Base-by-base conservation (phyloP, 2,329 filamentous ascomycete species). In the Dactylonectria estremocensis region DNA sequence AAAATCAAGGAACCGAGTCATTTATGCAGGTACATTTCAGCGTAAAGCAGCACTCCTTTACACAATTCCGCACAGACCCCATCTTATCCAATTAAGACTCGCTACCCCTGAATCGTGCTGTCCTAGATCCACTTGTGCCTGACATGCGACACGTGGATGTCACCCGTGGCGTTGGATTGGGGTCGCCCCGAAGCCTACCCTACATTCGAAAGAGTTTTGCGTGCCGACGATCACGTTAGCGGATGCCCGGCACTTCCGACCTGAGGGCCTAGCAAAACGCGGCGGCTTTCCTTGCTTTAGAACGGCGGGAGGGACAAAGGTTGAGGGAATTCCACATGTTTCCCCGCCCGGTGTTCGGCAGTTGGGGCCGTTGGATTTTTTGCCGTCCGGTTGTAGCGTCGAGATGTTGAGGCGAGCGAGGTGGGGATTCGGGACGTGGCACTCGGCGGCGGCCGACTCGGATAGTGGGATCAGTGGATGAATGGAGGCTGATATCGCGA, bases 71-170 rank as follows among this genome's bases (percentile, higher is more conserved):
- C 33, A 50, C 33, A 52, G 22, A 60, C 24, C 24, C 45, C n/a
- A 9, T 7, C 11, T 8, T 4, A 18, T n/a, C 71, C 71, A 73
- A 73, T 74, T 63, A 69, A 31, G 61, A n/a, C 2, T 3, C 3
- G 1, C 3, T 13, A 48, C 57, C 72, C 72, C 68, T 71, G 70
- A 68, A 55, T 72, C 68, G 70, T 61, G 33, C 52, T 40, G 50
- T 31, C 37, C 37, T n/a, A 52, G 31, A 11, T n/a, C 50, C 50
- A 56, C 16, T 66, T 66, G 63, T 70, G 40, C 68, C 72, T 74
- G 72, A 62, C 72, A 73, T 49, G 48, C 67, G 62, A 58, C 70
- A 71, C 72, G 72, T 74, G 72, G 72, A 67, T 53, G 50, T 53
- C 50, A 53, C 50, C 10, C 24, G 24, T 7, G 24, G 24, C 24